Evolutionary conservation across 345 rosid genomes (phyloP), one percentile per base, ranked within the genome.

Genomic region (Turritis glabra): DNA sequence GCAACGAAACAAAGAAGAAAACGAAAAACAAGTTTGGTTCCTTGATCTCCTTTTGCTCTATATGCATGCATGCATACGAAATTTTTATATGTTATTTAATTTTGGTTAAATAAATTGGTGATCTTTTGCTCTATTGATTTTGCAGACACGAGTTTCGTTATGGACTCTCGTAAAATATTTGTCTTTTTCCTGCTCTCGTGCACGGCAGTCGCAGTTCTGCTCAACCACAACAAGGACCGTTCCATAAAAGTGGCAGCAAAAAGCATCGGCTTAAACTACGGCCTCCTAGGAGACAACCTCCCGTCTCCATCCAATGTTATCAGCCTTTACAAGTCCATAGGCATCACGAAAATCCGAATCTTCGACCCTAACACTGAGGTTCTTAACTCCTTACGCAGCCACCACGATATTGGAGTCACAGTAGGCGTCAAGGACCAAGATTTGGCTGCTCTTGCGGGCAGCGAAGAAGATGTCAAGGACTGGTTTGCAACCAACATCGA

Each of bases 281-380:
- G 84, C 0, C 59, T 80, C 58, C 73, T 69, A n/a, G 86, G 82
- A 9, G 73, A 85, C 60, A 82, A 86, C 55, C 84, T 85, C 29
- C 85, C 87, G 0, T 1, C 82, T 37, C 80, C 85, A 1, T 8
- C 67, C 4, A 29, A 70, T 1, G 90, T 84, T 0, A 63, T 85
- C 33, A 29, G 12, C 6, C 79, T 88, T 11, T 82, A 75, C 79
- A 62, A 77, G 46, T 56, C 61, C 15, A 27, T 75, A 17, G n/a
- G 27, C 22, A 66, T 82, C 1, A 47, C 67, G 0, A 32, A 38
- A 5, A 7, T 85, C 38, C 67, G 86, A 30, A 62, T 89, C 38
- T 84, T 72, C 56, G 78, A 84, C 25, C 83, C 88, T 1, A 48
- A 77, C 37, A 51, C 58, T 0, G 69, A 65, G 2, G 84, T 79